These are phyloP conservation scores for Penicillium capsulatum DNA, from an alignment of 2,329 filamentous ascomycete genomes.

Conservation along the genomic window DNA sequence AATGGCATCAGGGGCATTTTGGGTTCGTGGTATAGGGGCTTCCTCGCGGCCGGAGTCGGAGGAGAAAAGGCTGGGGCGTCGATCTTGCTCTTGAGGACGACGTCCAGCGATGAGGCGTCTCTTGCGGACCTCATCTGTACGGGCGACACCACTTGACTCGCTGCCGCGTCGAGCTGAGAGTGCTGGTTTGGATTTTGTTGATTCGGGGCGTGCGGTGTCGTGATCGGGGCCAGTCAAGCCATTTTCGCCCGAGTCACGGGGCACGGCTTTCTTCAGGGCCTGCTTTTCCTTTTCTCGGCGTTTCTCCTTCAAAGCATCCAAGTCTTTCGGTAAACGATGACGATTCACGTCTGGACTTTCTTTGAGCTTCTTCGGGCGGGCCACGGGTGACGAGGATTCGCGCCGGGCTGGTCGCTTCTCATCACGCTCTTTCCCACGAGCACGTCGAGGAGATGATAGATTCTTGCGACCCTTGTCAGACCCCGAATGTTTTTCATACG, in stretches of 20 bases:
- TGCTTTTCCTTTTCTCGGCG: conserved; percentile 30
- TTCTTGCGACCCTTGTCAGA: conserved; percentile 33
- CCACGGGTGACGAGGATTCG: conserved; percentile 40
- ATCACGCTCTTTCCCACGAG: conserved; percentile 40
- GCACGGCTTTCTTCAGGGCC: conserved; percentile 7
- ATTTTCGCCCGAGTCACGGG: conserved; percentile 23
- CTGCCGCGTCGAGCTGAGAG: conserved; percentile 27
- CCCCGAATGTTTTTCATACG: conserved; percentile 40
- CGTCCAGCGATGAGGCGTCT: conserved; percentile 41
- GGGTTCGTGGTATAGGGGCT: conserved; percentile 27
- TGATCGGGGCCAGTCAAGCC: conserved; percentile 30
- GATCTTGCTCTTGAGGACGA: conserved; percentile 37
- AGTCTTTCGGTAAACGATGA: conserved; percentile 24
- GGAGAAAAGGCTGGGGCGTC: conserved; percentile 37
- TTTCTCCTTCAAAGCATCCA: conserved; percentile 23
- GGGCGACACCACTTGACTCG: conserved; percentile 26
- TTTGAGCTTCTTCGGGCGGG: conserved; percentile 30
- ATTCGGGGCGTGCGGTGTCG: conserved; percentile 27
- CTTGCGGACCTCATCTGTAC: conserved; percentile 36
- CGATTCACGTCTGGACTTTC: conserved; percentile 31
- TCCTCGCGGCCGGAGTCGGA: conserved; percentile 42
- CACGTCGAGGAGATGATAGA: conserved; percentile 37
- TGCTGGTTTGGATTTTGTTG: conserved; percentile 28
- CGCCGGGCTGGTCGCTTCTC: conserved; percentile 31
- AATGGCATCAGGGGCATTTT: conserved; percentile 25